phyloP scores from a whole-genome alignment of 768 basidiomycete genomes.

The Polyporus arcularius region DNA sequence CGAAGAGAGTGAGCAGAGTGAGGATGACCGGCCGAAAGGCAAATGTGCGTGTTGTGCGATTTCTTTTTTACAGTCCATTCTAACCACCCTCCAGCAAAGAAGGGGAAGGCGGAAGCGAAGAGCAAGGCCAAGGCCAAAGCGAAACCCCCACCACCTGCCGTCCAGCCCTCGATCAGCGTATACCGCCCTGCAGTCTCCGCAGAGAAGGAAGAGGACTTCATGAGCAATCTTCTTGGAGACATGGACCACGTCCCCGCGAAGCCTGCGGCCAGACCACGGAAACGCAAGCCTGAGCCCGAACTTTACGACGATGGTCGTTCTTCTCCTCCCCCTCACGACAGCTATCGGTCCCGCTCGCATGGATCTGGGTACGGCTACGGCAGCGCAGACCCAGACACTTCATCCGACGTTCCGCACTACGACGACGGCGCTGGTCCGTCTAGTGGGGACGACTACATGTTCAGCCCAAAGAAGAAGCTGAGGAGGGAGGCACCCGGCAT shows the following conservation, averaged over 20 bases:
- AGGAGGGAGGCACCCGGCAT: conserved; percentile 46
- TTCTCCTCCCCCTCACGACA: conserved; percentile 23
- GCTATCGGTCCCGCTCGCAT: conserved; percentile 4
- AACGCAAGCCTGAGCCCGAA: conserved; percentile 65
- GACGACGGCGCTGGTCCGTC: conserved; percentile 38
- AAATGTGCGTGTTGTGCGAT: conserved; percentile 35
- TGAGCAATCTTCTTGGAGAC: conserved; percentile 75
- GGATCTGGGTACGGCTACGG: conserved; percentile 15
- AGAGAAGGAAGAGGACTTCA: conserved; percentile 86
- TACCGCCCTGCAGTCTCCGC: conserved; percentile 78
- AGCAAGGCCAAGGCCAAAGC: conserved; percentile 47
- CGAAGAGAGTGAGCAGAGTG: conserved; percentile 57
- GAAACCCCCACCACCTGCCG: conserved; percentile 51
- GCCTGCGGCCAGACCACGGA: conserved; percentile 47
- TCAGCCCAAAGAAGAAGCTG: conserved; percentile 73
- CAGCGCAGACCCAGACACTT: conserved; percentile 23
- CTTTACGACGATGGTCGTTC: conserved; percentile 24
- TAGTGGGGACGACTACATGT: conserved; percentile 57
- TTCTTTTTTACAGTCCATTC: conserved; percentile 5
- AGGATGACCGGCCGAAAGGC: conserved; percentile 44
- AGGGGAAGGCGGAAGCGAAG: conserved; percentile 38
- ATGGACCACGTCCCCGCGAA: conserved; percentile 56
- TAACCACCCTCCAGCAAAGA: conserved; percentile 42
- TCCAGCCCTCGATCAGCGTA: conserved; percentile 67
- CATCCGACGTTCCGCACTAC: conserved; percentile 30